These are phyloP conservation scores for Umbilicaria muhlenbergii DNA, from an alignment of 495 filamentous ascomycete species.

Conservation along the genomic window DNA sequence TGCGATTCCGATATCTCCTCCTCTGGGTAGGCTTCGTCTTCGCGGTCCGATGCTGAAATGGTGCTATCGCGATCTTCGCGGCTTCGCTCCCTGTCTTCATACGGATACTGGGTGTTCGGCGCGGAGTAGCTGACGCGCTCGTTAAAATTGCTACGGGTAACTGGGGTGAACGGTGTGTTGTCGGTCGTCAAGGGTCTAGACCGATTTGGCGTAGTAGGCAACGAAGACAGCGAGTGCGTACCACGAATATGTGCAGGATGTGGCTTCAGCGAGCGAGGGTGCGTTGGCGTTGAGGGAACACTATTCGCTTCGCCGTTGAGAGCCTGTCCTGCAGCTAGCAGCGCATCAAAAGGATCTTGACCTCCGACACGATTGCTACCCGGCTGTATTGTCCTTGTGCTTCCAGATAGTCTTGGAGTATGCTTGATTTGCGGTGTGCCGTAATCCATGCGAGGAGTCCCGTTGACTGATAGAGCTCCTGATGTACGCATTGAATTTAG, in stretches of 20 bases:
- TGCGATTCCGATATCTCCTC: conserved; percentile 39
- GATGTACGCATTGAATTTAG: conserved; percentile 44
- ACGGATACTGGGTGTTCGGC: conserved; percentile 15
- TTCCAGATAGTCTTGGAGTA: conserved; percentile 31
- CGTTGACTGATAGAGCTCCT: conserved; percentile 34
- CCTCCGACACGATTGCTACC: conserved; percentile 24
- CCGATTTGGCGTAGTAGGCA: conserved; percentile 58
- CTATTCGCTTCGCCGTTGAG: conserved; percentile 58
- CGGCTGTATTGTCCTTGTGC: conserved; percentile 15
- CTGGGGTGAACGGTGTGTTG: conserved; percentile 38
- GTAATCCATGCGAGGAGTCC: conserved; percentile 30
- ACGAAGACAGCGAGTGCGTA: conserved; percentile 62
- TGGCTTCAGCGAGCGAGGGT: conserved; percentile 28
- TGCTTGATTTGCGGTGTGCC: conserved; percentile 30
- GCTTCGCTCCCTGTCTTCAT: conserved; percentile 16
- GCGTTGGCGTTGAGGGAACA: conserved; percentile 44
- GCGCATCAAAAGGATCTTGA: conserved; percentile 52
- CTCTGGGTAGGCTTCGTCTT: conserved; percentile 40
- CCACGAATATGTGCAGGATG: conserved; percentile 46
- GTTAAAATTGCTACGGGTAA: conserved; percentile 13
- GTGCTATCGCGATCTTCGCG: conserved; percentile 72
- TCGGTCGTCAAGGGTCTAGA: conserved; percentile 25
- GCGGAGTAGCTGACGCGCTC: conserved; percentile 18
- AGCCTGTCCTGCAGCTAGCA: conserved; percentile 59
- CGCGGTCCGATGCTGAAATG: conserved; percentile 68